These are phyloP conservation scores for Crithidia sp. DNA, from an alignment of 208 protist species.

Conservation along the genomic window DNA sequence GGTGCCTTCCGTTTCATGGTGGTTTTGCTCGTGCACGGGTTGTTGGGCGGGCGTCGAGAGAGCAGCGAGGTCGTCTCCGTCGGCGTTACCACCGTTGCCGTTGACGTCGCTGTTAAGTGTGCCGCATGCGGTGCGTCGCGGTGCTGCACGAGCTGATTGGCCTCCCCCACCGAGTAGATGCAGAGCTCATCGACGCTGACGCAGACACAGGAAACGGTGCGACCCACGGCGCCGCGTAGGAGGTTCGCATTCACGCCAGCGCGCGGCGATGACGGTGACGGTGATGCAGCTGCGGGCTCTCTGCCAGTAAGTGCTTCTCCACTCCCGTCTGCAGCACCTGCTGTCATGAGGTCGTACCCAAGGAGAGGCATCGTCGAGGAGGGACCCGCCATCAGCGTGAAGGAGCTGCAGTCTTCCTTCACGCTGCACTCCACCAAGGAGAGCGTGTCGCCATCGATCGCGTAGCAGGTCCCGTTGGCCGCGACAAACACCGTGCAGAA, in stretches of 20 bases:
- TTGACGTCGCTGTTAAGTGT: background rate
- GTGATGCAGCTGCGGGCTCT: no score
- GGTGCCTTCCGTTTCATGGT: background rate
- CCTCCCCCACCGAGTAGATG: slow-evolving; percentile 68
- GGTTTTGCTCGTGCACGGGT: background rate
- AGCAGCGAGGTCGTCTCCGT: slow-evolving; percentile 18
- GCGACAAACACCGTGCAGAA: slow-evolving; percentile 73
- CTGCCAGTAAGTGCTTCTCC: no score
- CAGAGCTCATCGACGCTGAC: slow-evolving; percentile 78
- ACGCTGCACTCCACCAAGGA: slow-evolving; percentile 64
- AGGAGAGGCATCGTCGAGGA: slow-evolving; percentile 28
- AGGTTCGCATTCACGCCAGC: slow-evolving; percentile 4
- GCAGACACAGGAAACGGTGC: slow-evolving; percentile 63
- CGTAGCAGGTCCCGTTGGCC: slow-evolving; percentile 68
- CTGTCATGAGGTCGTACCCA: no score
- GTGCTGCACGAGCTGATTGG: slow-evolving; percentile 29
- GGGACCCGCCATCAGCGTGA: slow-evolving; percentile 60
- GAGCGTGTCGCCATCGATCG: slow-evolving; percentile 48
- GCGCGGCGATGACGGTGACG: background rate
- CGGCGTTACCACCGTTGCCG: background rate
- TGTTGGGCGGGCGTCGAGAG: background rate
- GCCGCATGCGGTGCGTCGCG: slow-evolving; percentile 3
- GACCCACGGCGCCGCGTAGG: slow-evolving; percentile 20
- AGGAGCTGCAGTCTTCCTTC: slow-evolving; percentile 74
- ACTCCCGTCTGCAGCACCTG: no score